Evolutionary conservation across 257 asterid species (phyloP), one percentile per base, ranked within the genome.

Genomic region (Nicotiana paniculata): DNA sequence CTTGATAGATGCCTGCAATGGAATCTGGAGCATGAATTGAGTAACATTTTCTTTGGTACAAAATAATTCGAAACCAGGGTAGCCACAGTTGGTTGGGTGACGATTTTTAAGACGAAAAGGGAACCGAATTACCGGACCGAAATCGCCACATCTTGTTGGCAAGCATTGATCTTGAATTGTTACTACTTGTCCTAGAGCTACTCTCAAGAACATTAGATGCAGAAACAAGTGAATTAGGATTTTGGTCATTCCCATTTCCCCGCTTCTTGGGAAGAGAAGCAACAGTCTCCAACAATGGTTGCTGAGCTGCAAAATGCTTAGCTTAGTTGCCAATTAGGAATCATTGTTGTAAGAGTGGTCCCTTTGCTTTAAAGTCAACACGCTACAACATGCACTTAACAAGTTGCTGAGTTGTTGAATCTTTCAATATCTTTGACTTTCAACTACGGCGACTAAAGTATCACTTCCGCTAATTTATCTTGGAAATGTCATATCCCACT

Each of bases 101-200:
- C 1, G 15, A 24, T 66, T 65, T 70, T 59, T 85, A 3, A 91
- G 81, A 61, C 86, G 82, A 90, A 92, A 92, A 11, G 97, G 98
- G 86, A 90, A 93, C 69, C 95, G 91, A 83, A 93, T 82, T 1
- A 66, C 75, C 8, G 93, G 97, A 82, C 92, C 94, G 1, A 84
- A 77, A 7, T 48, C 66, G 65, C 81, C 65, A 85, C 98, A 93
- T 75, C 86, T 92, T 28, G 91, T 78, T 69, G 92, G 91, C 72
- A n/a, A 80, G 78, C 98, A 93, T 37, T 88, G 88, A 57, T 88
- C 89, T 87, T 91, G 93, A n/a, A 83, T 90, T 59, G 86, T 90
- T 59, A 82, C 58, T 30, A 21, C 63, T 75, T 75, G 80, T 26
- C 28, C 80, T 26, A 75, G 2, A 26, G 63, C 35, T 75, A 28